A percentile compares a stretch with the other conserved stretches of the same genome.
Conservation (phyloP, 2,329 filamentous ascomycete species). For the Stagonosporopsis chrysanthemi region DNA sequence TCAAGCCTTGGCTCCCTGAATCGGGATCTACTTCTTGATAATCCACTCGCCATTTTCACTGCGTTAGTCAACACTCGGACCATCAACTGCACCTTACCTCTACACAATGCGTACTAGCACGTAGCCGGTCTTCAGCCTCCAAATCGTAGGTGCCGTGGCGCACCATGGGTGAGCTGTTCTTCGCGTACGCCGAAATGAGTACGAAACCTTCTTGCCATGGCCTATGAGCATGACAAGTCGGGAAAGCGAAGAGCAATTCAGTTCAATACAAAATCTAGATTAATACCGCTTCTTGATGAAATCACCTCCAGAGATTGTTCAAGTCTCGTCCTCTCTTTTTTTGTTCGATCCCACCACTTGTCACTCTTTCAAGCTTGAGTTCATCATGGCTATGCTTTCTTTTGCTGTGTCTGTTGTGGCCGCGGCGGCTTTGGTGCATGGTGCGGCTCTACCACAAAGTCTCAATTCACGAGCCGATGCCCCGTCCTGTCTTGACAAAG, state of each 20-base stretch:
- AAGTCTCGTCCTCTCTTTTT: constrained; percentile 1
- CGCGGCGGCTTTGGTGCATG: background rate
- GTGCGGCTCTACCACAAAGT: constrained; percentile 4
- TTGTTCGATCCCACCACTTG: background rate
- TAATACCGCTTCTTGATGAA: background rate
- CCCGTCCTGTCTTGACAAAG: background rate
- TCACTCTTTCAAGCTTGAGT: background rate
- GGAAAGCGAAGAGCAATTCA: background rate
- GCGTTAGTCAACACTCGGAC: background rate
- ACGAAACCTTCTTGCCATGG: constrained; percentile 1
- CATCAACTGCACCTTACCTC: background rate
- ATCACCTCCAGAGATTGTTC: background rate
- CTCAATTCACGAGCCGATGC: background rate
- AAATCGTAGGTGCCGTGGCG: background rate
- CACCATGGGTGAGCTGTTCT: background rate
- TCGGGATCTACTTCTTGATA: background rate
- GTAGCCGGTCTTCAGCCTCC: background rate
- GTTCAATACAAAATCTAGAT: background rate
- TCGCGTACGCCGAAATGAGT: constrained; percentile 1
- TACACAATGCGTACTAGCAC: background rate
- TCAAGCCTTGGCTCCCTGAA: background rate
- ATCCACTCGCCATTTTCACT: too few relatives aligned
- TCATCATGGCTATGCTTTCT: background rate
- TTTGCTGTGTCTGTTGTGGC: background rate
- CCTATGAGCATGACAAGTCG: background rate